phyloP scores from a whole-genome alignment of 2,329 filamentous ascomycete genomes.

The Fusarium subtropicale region DNA sequence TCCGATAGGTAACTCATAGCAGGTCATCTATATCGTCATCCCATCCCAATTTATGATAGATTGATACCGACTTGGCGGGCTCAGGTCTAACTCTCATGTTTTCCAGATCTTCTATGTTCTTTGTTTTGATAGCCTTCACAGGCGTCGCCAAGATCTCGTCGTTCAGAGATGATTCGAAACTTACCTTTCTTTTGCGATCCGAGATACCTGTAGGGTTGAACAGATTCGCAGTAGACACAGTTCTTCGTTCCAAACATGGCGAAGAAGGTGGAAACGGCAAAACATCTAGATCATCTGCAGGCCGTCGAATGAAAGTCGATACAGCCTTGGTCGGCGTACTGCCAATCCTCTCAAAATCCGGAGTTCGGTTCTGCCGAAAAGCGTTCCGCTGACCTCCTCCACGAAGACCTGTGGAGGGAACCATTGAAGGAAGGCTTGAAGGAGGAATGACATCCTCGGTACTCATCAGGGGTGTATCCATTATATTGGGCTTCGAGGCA shows the following conservation, averaged over 20 bases:
- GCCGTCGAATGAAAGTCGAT: conserved; percentile 48
- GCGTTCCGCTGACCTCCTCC: conserved; percentile 47
- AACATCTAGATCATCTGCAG: conserved; percentile 41
- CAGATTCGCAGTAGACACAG: conserved; percentile 23
- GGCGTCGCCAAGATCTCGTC: conserved; percentile 55
- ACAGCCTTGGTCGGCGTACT: conserved; percentile 49
- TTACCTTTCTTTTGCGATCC: conserved; percentile 34
- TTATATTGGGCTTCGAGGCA: conserved; percentile 46
- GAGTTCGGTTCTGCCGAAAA: conserved; percentile 49
- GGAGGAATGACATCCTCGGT: conserved; percentile 52
- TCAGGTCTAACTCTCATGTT: conserved; percentile 25
- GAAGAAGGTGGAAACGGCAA: conserved; percentile 53
- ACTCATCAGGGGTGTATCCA: conserved; percentile 37
- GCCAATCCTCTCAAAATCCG: conserved; percentile 47
- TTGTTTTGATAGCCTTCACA: conserved; percentile 48
- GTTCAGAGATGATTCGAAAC: conserved; percentile 26
- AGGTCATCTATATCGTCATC: conserved; percentile 66
- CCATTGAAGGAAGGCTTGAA: conserved; percentile 54
- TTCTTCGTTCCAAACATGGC: conserved; percentile 48
- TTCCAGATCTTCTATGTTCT: conserved; percentile 19
- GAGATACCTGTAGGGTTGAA: conserved; percentile 26
- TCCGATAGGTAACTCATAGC: conserved; percentile 48
- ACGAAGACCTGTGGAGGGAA: conserved; percentile 58
- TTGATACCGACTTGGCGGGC: conserved; percentile 53
- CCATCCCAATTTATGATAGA: conserved; percentile 69